phyloP scores from a whole-genome alignment of 768 basidiomycete species.

The Butyriboletus loyo region DNA sequence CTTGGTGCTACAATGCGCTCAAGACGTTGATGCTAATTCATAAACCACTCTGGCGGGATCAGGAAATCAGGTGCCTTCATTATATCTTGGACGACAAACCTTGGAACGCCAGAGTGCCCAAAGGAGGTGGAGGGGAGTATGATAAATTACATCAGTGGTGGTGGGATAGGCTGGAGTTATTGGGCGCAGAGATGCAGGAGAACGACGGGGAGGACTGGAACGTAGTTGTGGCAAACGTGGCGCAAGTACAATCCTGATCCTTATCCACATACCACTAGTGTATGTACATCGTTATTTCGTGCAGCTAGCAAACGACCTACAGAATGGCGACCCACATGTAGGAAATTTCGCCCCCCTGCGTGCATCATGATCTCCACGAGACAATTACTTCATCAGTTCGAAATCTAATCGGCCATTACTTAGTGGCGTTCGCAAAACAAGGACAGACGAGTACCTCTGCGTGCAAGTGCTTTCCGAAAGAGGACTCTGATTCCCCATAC shows the following conservation, averaged over 20 bases:
- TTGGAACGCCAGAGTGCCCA: conserved; percentile 58
- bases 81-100: conserved; percentile 88
- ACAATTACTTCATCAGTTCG: conserved; percentile 94
- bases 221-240: conserved; percentile 51
- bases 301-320: neutral
- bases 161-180: conserved; percentile 63
- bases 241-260: conserved; percentile 11
- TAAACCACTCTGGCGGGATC: conserved; percentile 74
- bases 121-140: conserved; percentile 43
- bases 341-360: neutral
- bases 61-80: conserved; percentile 82
- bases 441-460: conserved; percentile 57
- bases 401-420: conserved; percentile 53
- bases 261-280: neutral
- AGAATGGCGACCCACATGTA: neutral
- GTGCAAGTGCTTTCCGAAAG: conserved; percentile 84
- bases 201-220: conserved; percentile 48
- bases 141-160: conserved; percentile 67
- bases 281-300: neutral
- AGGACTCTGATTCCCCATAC: conserved; percentile 85
- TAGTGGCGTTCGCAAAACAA: conserved; percentile 1
- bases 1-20: conserved; percentile 90
- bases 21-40: conserved; percentile 82
- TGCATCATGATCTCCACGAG: conserved; percentile 62
- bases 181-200: conserved; percentile 41